phyloP scores from a whole-genome alignment of 352 stramenopile genomes.

The Globisporangium uncinulatum region DNA sequence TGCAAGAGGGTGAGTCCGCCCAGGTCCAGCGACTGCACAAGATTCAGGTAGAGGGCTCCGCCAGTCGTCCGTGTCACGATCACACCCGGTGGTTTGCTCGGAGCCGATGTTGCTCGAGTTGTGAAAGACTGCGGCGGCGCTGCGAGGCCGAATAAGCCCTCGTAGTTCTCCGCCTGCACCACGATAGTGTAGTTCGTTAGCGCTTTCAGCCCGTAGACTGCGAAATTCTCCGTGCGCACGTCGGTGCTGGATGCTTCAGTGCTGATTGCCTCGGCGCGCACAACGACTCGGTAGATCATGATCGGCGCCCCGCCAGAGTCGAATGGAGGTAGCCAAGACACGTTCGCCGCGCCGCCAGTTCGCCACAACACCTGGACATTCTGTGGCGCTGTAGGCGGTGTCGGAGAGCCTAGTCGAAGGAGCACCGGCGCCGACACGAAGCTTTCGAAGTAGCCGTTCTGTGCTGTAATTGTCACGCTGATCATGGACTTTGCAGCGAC shows the following conservation, averaged over 20 bases:
- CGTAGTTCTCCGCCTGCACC: constrained; percentile 28
- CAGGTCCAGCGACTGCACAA: constrained; percentile 28
- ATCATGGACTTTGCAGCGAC: constrained; percentile 27
- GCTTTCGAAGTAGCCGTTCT: constrained; percentile 18
- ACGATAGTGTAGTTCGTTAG: constrained; percentile 27
- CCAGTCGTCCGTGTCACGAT: constrained; percentile 25
- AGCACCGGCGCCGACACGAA: constrained; percentile 10
- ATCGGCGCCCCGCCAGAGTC: constrained; percentile 37
- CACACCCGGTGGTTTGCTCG: constrained; percentile 26
- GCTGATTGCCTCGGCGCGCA: constrained; percentile 5
- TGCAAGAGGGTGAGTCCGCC: constrained; percentile 25
- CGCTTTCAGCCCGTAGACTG: constrained; percentile 23
- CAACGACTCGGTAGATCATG: constrained; percentile 23
- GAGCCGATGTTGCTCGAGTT: constrained; percentile 26
- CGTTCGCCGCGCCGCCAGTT: constrained; percentile 35
- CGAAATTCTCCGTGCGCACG: constrained; percentile 1
- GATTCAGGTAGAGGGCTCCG: constrained; percentile 32
- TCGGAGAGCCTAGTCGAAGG: constrained; percentile 21
- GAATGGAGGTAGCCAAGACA: constrained; percentile 36
- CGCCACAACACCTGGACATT: constrained; percentile 17
- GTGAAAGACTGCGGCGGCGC: constrained; percentile 17
- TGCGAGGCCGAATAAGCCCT: constrained; percentile 20
- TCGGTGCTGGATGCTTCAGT: constrained; percentile 4
- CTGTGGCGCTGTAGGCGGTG: constrained; percentile 20
- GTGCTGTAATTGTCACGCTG: constrained; percentile 23